Percentiles rank a stretch among this genome's conserved stretches.
These are phyloP conservation scores for Trichoderma aggressivum DNA, from an alignment of 2,329 filamentous ascomycete genomes.

Conservation along the genomic window DNA sequence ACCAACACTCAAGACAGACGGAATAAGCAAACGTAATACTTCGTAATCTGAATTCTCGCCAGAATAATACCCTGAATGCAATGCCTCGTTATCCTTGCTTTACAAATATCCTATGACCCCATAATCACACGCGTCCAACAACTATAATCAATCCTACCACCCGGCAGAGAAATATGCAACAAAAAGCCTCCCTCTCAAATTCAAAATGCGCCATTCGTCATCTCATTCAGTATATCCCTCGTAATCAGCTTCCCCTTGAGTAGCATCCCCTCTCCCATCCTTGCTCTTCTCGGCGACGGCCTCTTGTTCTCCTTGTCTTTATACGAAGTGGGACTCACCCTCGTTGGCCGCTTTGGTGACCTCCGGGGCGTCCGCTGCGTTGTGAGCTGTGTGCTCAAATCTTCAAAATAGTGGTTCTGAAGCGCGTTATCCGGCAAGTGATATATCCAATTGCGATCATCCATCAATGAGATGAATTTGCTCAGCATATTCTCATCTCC, in stretches of 20 bases:
- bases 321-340: constrained; percentile 19
- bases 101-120: background rate
- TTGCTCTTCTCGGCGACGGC: constrained; percentile 52
- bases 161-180: background rate
- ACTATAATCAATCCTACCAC: background rate
- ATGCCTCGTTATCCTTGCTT: constrained; percentile 1
- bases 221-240: constrained; percentile 74
- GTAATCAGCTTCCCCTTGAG: constrained; percentile 66
- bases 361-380: constrained; percentile 33
- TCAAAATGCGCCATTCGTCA: constrained; percentile 46
- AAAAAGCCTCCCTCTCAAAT: background rate
- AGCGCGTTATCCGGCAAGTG: constrained; percentile 64
- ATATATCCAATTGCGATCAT: constrained; percentile 73
- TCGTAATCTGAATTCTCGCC: background rate
- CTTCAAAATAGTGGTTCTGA: constrained; percentile 66
- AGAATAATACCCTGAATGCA: constrained; percentile 1
- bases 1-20: constrained; percentile 25
- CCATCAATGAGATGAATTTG: constrained; percentile 73
- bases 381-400: constrained; percentile 47
- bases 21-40: background rate
- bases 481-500: constrained; percentile 72
- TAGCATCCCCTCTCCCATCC: constrained; percentile 59
- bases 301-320: constrained; percentile 49
- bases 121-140: background rate
- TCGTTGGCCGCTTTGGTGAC: constrained; percentile 20